Conservation (phyloP, 306 rosid genomes). For the Dalbergia cochinchinensis region DNA sequence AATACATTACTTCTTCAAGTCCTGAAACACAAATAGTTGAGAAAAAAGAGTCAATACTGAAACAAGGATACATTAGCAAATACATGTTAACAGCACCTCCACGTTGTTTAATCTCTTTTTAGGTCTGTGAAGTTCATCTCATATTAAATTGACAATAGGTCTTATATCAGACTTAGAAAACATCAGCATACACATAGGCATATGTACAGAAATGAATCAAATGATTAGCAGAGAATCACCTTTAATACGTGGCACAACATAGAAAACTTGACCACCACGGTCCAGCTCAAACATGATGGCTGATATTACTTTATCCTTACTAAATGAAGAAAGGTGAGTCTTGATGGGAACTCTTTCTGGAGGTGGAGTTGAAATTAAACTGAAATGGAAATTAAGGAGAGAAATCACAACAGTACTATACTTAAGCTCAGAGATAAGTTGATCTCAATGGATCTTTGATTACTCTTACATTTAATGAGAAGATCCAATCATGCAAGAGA, state of each 20-base stretch:
- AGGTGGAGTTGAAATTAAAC: slow-evolving; percentile 97
- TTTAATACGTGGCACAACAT: slow-evolving; percentile 94
- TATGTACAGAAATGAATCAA: slow-evolving; percentile 40
- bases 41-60: slow-evolving; percentile 37
- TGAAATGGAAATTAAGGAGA: slow-evolving; percentile 53
- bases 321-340: slow-evolving; percentile 84
- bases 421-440: slow-evolving; percentile 36
- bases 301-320: slow-evolving; percentile 73
- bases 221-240: slow-evolving; percentile 57
- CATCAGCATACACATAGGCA: slow-evolving; percentile 13
- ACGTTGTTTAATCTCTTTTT: neutral
- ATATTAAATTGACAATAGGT: slow-evolving; percentile 13
- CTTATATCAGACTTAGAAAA: slow-evolving; percentile 29
- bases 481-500: slow-evolving; percentile 10
- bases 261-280: slow-evolving; percentile 92
- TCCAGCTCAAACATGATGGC: slow-evolving; percentile 86
- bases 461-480: slow-evolving; percentile 7
- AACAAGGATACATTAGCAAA: slow-evolving; percentile 37
- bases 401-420: slow-evolving; percentile 35
- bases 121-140: slow-evolving; percentile 23
- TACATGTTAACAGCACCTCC: slow-evolving; percentile 16
- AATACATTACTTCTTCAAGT: slow-evolving; percentile 87
- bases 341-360: slow-evolving; percentile 96
- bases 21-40: slow-evolving; percentile 63
- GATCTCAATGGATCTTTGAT: slow-evolving; percentile 21